Conservation (phyloP, 345 rosid species). For the Pistacia atlantica region DNA sequence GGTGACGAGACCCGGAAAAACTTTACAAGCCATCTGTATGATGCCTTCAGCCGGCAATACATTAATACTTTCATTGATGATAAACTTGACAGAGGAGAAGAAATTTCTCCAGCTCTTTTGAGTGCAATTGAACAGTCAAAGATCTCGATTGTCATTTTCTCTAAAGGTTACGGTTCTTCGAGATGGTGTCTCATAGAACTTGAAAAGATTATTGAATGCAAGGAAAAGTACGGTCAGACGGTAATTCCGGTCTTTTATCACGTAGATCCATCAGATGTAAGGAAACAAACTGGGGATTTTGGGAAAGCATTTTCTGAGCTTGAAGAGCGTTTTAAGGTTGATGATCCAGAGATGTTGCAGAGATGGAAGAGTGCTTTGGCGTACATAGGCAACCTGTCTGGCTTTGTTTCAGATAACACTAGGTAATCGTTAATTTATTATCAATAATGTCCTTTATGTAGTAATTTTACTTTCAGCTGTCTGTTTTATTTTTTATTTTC, state of each 20-base stretch:
- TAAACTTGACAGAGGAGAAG: too few relatives aligned
- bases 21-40: not conserved
- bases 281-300: slow-evolving; percentile 24
- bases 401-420: too few relatives aligned
- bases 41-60: not conserved
- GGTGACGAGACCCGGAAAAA: not conserved
- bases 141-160: not conserved
- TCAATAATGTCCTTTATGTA: too few relatives aligned
- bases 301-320: slow-evolving; percentile 27
- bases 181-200: slow-evolving; percentile 30
- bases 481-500: too few relatives aligned
- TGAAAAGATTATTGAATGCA: not conserved
- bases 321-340: not conserved
- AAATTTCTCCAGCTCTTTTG: not conserved
- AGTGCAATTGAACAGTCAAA: not conserved
- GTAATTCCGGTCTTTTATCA: too few relatives aligned
- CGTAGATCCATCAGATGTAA: too few relatives aligned
- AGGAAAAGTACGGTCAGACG: too few relatives aligned
- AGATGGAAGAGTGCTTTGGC: slow-evolving; percentile 6
- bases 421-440: too few relatives aligned
- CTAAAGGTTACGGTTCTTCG: slow-evolving; percentile 14
- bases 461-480: too few relatives aligned
- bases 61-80: not conserved
- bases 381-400: not conserved
- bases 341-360: not conserved